phyloP scores from a whole-genome alignment of 345 rosid species.

The Eucalyptus virginea region DNA sequence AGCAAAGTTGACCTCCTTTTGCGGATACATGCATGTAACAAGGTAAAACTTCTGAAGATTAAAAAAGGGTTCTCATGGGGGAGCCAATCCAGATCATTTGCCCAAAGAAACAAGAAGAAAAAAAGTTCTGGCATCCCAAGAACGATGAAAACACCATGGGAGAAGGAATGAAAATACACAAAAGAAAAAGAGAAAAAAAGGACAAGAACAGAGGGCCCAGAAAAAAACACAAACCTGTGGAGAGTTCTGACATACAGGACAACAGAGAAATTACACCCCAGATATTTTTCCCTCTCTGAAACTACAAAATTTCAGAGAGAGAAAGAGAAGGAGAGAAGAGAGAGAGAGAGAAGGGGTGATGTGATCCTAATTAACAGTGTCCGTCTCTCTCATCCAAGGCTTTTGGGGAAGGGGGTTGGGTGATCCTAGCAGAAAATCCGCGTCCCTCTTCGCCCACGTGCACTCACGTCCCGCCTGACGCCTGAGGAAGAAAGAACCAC shows the following conservation, averaged over 20 bases:
- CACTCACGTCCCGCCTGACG: neutral
- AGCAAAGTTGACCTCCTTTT: neutral
- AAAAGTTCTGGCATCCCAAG: neutral
- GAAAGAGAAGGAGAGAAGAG: neutral
- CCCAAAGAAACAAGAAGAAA: neutral
- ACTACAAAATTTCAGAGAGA: neutral
- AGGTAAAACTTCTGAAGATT: neutral
- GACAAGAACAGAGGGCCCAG: neutral
- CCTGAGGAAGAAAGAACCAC: neutral
- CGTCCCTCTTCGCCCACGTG: neutral
- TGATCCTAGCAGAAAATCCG: neutral
- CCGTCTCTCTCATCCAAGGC: neutral
- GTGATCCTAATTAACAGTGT: neutral
- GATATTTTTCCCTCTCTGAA: neutral
- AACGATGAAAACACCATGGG: neutral
- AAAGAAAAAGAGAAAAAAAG: neutral
- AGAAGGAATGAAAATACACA: neutral
- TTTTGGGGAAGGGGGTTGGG: neutral
- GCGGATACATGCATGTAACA: neutral
- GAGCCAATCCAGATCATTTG: neutral
- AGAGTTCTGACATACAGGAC: neutral
- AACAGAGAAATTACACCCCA: neutral
- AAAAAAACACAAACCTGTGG: neutral
- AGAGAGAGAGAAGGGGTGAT: neutral
- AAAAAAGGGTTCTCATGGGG: neutral